Evolutionary conservation across 2,329 filamentous ascomycete species (phyloP), one percentile per base, ranked within the genome.

Genomic region (Fusarium humuli): DNA sequence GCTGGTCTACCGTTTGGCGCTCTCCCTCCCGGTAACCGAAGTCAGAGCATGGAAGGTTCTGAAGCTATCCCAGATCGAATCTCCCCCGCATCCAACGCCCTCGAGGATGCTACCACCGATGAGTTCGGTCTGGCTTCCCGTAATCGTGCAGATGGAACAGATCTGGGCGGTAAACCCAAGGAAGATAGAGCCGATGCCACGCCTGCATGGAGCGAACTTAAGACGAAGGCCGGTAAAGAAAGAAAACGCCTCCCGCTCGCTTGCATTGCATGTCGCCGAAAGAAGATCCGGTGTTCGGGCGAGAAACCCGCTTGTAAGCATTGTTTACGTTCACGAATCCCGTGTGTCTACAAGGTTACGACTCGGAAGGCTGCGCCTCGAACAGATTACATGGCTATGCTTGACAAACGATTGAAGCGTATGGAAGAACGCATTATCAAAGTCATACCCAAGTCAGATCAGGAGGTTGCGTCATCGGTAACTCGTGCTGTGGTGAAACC

Each of bases 351-450:
- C 86, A 98, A 98, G 77, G 94, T 97, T 64, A 98, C 94, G 0
- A 94, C 94, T 6, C 88, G 96, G 65, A 98, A 98, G 80, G 94
- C 95, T 2, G 94, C 94, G 6, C 96, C 96, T 5, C 88, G 96
- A 55, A 98, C 96, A 20, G 96, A 98, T 80, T 98, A 98, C 80
- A 98, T 98, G 96, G 94, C 94, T 44, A 98, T 98, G 94, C 83
- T 98, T 74, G 96, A 98, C 81, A 98, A 97, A 81, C 88, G 96
- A 56, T 81, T 98, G 72, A 98, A 97, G 83, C 87, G 95, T 61
- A 98, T 98, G 96, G 96, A 99, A 80, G 95, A 98, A 76, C 91
- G 95, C 60, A 96, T 98, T 68, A 97, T 98, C 82, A 97, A 97
- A 79, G 91, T 95, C 62, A 92, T 98, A 29, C 95, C 96, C 0